Conservation (phyloP, 805 yeast species). For the Myxozyma mucilagina region DNA sequence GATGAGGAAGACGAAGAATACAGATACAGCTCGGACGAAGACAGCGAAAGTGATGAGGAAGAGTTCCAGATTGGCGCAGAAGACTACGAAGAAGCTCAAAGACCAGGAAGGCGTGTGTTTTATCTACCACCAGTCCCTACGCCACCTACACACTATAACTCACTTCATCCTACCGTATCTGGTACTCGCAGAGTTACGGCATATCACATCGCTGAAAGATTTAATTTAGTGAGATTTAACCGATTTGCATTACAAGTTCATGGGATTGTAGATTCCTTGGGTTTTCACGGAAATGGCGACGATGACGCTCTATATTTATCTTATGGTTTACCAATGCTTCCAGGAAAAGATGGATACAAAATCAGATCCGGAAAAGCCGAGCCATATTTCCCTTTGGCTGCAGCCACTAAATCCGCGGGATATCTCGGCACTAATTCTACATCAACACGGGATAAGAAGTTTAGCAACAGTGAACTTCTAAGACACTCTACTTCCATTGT, state of each 20-base stretch:
- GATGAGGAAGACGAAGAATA: not conserved
- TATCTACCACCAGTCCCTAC: conserved; percentile 4
- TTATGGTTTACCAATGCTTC: conserved; percentile 79
- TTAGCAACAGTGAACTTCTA: not conserved
- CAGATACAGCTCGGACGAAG: not conserved
- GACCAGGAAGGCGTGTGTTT: conserved; percentile 7
- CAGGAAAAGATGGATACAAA: conserved; percentile 56
- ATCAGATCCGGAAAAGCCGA: conserved; percentile 52
- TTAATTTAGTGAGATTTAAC: conserved; percentile 62
- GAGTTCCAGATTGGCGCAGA: not conserved
- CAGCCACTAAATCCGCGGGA: conserved; percentile 7
- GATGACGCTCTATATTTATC: conserved; percentile 94
- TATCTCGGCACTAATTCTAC: not conserved
- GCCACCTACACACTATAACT: conserved; percentile 1
- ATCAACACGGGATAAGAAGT: not conserved
- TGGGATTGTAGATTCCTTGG: conserved; percentile 71
- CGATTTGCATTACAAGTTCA: conserved; percentile 68
- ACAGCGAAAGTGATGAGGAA: not conserved
- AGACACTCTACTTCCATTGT: not conserved
- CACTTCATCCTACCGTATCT: not conserved
- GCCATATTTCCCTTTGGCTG: conserved; percentile 4
- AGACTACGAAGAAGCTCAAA: conserved; percentile 1
- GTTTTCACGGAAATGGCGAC: conserved; percentile 47
- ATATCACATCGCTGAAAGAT: conserved; percentile 82
- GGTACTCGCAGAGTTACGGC: conserved; percentile 70